phyloP scores from a whole-genome alignment of 1,284 basidiomycete species.

The Ustilago sp. region DNA sequence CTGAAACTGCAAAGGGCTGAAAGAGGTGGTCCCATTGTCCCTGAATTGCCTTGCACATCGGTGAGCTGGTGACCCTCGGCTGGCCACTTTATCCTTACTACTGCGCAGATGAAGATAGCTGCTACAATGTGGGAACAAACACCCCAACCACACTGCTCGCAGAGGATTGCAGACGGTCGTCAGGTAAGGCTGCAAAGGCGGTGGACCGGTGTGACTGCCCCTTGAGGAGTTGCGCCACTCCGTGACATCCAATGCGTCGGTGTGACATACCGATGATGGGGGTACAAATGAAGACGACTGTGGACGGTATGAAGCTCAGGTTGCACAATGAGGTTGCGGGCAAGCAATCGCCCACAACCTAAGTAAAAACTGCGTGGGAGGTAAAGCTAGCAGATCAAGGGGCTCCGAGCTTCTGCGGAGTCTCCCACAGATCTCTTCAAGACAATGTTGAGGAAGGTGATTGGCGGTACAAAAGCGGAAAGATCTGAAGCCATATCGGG shows the following conservation, averaged over 20 bases:
- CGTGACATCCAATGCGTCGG: not conserved
- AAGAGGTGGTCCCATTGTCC: not conserved
- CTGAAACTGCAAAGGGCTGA: not conserved
- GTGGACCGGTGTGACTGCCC: not conserved
- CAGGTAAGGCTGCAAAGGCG: not conserved
- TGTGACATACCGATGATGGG: not conserved
- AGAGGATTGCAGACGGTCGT: not conserved
- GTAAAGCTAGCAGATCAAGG: not conserved
- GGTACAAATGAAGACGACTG: not conserved
- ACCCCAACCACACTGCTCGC: not conserved
- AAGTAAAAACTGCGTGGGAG: not conserved
- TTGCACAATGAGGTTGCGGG: not conserved
- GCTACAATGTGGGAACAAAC: constrained; percentile 5
- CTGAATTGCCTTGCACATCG: not conserved
- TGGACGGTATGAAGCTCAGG: not conserved
- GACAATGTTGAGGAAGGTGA: not conserved
- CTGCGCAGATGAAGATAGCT: constrained; percentile 11
- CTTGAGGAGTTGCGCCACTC: constrained; percentile 2
- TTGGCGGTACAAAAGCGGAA: not conserved
- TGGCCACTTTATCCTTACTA: not conserved
- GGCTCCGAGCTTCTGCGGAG: not conserved
- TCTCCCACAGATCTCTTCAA: not conserved
- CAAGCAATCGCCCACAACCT: not conserved
- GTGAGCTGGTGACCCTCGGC: not conserved
- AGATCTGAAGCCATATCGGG: not conserved